Evolutionary conservation across 2,329 filamentous ascomycete species (phyloP).

Genomic region (Teratosphaeriaceae sp.): DNA sequence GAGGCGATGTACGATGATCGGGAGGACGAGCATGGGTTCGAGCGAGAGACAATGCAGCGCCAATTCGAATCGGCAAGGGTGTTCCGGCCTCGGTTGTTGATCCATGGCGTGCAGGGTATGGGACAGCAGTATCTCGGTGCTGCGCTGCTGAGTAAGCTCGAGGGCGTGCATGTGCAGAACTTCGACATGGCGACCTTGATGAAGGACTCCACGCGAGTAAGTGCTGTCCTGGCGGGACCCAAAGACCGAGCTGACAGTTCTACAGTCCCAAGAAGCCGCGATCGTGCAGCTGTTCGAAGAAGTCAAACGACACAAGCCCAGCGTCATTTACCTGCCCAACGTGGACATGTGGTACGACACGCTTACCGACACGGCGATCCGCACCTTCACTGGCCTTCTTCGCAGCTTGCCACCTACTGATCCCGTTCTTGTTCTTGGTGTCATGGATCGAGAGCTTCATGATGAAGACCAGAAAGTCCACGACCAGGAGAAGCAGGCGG

Average conservation of each 20-base stretch:
- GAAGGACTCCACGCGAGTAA: constrained; percentile 66
- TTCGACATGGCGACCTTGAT: constrained; percentile 86
- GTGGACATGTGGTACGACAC: constrained; percentile 82
- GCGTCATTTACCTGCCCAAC: constrained; percentile 89
- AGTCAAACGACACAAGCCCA: constrained; percentile 88
- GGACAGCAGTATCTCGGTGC: constrained; percentile 84
- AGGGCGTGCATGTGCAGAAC: constrained; percentile 88
- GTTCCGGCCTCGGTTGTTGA: constrained; percentile 80
- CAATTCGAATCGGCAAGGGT: constrained; percentile 77
- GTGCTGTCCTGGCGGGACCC: constrained; percentile 26
- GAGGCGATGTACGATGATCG: constrained; percentile 91
- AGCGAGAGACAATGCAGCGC: constrained; percentile 66
- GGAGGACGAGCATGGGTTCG: constrained; percentile 76
- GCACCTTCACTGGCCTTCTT: constrained; percentile 77
- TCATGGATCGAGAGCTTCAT: constrained; percentile 54
- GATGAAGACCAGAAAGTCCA: constrained; percentile 95
- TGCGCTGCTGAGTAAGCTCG: constrained; percentile 82
- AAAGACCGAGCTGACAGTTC: constrained; percentile 7
- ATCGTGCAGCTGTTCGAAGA: constrained; percentile 88
- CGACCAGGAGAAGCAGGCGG: constrained; percentile 74
- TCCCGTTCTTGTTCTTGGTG: constrained; percentile 79
- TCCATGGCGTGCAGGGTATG: constrained; percentile 81
- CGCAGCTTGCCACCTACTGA: constrained; percentile 82
- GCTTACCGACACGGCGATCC: constrained; percentile 57
- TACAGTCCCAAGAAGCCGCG: constrained; percentile 67